These are phyloP conservation scores for Neurospora sp. DNA, from an alignment of 495 filamentous ascomycete species.

Conservation along the genomic window DNA sequence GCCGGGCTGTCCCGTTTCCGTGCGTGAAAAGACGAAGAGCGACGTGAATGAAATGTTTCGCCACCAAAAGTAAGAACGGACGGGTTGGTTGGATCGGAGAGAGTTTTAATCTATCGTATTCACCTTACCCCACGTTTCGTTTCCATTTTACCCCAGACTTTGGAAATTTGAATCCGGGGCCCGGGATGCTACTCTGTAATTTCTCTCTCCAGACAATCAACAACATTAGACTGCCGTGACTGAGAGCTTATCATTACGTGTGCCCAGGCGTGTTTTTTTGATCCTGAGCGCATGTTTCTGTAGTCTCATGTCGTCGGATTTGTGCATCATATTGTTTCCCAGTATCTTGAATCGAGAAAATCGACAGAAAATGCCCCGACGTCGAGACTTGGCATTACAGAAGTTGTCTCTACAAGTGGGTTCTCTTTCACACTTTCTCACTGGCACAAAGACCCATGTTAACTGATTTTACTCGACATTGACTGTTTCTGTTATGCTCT, in stretches of 20 bases:
- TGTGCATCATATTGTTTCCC: background rate
- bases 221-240: background rate
- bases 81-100: background rate
- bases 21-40: background rate
- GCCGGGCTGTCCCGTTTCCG: background rate
- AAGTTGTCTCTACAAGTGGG: background rate
- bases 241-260: background rate
- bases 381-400: background rate
- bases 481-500: background rate
- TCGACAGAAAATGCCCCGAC: background rate
- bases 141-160: background rate
- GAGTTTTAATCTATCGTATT: background rate
- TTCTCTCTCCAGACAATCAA: background rate
- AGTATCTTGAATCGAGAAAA: background rate
- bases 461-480: background rate
- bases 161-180: background rate
- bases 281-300: background rate
- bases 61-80: background rate
- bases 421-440: background rate
- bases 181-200: slow-evolving; percentile 9
- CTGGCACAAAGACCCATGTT: background rate
- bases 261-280: background rate
- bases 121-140: background rate
- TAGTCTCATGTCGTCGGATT: background rate
- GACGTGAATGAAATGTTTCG: background rate